Conservation (phyloP, 441 rosid species). For the Bruguiera hainesii region DNA sequence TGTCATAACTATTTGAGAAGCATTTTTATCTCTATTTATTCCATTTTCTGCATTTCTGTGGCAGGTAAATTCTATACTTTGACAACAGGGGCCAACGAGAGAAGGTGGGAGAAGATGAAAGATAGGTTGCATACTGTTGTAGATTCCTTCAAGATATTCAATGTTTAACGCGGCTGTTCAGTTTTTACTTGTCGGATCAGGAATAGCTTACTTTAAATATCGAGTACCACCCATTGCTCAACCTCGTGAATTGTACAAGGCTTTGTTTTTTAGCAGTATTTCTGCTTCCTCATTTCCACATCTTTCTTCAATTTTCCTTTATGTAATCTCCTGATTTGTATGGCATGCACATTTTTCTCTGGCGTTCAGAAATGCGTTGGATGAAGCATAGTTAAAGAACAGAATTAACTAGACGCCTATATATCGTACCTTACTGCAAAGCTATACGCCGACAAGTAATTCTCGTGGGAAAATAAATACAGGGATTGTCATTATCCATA, state of each 20-base stretch:
- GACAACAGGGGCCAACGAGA: conserved; percentile 88
- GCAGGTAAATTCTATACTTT: conserved; percentile 78
- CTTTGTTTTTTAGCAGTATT: neutral
- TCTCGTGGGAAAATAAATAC: too few relatives aligned
- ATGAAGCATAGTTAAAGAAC: too few relatives aligned
- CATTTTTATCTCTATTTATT: neutral
- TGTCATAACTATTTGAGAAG: too few relatives aligned
- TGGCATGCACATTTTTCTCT: too few relatives aligned
- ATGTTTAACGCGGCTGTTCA: conserved; percentile 31
- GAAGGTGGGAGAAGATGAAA: conserved; percentile 92
- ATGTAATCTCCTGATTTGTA: too few relatives aligned
- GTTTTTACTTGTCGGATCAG: neutral
- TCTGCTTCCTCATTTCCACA: neutral
- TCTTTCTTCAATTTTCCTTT: neutral
- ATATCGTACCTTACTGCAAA: too few relatives aligned
- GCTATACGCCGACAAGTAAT: too few relatives aligned
- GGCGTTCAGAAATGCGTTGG: too few relatives aligned
- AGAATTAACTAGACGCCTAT: too few relatives aligned
- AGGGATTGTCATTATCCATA: too few relatives aligned
- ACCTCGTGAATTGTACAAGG: conserved; percentile 9
- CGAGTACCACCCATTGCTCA: conserved; percentile 18
- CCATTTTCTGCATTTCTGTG: neutral
- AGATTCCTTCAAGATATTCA: conserved; percentile 68
- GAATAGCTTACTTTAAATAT: neutral
- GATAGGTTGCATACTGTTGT: conserved; percentile 64